Evolutionary conservation across 2,329 filamentous ascomycete species (phyloP), one percentile per base, ranked within the genome.

Genomic region (Calonectria hawksworthii): DNA sequence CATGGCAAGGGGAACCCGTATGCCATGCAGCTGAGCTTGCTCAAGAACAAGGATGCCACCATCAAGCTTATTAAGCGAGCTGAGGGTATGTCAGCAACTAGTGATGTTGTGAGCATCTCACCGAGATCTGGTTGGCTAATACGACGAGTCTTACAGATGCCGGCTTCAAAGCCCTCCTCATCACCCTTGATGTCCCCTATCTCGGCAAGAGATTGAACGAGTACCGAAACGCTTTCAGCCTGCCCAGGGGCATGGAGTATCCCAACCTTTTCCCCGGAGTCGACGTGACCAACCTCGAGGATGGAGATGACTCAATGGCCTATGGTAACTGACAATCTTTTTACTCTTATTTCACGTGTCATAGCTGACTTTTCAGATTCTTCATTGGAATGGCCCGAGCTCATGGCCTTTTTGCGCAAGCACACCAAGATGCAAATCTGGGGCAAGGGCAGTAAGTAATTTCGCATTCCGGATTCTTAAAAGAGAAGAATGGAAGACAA

Each of bases 21-120:
- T n/a, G 65, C 63, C n/a, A 74, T 76, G 65, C 74, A 76, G 54
- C 63, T 76, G 59, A 74, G 68, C 30, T n/a, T 76, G 23, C 65
- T 74, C 11, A 72, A 61, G 47, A 75, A 76, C 32, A 74, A 64
- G 18, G 69, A 76, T 18, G 73, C 73, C 6, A 75, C 68, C 28
- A 50, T 52, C 26, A 36, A 72, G 44, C 67, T 75, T 30, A 68
- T 74, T 14, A 67, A 66, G 26, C 52, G 74, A 32, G 72, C 74
- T 23, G 74, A 75, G 51, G 56, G 74, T 75, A 30, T 34, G 74
- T 44, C n/a, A n/a, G n/a, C n/a, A n/a, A n/a, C n/a, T n/a, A n/a
- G n/a, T n/a, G n/a, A n/a, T n/a, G n/a, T n/a, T n/a, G n/a, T n/a
- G n/a, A n/a, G n/a, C n/a, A n/a, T 34, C 2, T 51, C 28, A n/a